Base-by-base conservation (phyloP, 164 flowering plant genomes). In the Nelumbo lutea region DNA sequence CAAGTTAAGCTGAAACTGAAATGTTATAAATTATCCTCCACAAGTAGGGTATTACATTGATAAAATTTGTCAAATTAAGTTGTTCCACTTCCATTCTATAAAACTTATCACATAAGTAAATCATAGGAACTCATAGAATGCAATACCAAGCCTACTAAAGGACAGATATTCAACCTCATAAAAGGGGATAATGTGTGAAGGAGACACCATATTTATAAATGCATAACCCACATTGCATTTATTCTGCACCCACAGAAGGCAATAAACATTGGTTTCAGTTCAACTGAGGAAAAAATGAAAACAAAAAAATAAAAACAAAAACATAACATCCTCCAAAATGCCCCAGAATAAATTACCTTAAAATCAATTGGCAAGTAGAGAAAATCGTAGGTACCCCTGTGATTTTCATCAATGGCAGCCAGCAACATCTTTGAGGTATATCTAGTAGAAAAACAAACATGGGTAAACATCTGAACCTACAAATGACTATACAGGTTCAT, bases 161-260 rank as follows among this genome's bases (percentile, higher is more conserved):
- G 45, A 59, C 48, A 45, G 40, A 9, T 65, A 46, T 5, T 56
- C 52, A 65, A 91, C 98, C 97, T 94, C 81, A 82, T 86, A 90
- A 68, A 94, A 90, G 9, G 91, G 83, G 61, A 90, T 80, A 38
- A 94, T 90, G 74, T 84, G 90, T 27, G 90, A 76, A 65, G 97
- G 91, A 70, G 91, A 88, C 68, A 90, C 79, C 98, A 94, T 91
- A 74, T 94, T 94, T 75, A 94, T 94, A 73, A 94, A 94, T 48
- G 98, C 98, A 74, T 94, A 94, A 41, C 98, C 98, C 77, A 94
- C 98, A 73, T 94, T 94, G 85, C 98, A 94, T 75, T 94, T 94
- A 60, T 94, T 94, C 98, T 94, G 93, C 88, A 86, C 44, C 41
- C 43, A 60, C 41, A 61, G 55, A 69, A 40, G 57, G 55, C 42